These are phyloP conservation scores for Termitomyces sp. DNA, from an alignment of 768 basidiomycete genomes.

Conservation along the genomic window DNA sequence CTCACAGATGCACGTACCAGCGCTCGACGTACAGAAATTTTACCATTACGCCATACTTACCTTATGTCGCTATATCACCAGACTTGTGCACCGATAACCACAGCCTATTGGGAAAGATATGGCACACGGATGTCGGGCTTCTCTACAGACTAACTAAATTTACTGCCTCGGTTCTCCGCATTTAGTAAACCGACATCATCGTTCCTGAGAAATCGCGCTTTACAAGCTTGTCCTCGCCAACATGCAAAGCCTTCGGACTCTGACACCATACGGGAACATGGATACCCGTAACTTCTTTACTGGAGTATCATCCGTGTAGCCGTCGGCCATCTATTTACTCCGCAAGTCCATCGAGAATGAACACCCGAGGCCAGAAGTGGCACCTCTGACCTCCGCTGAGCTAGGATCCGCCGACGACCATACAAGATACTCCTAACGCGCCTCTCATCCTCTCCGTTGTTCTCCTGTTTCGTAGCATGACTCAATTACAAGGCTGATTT, in stretches of 20 bases:
- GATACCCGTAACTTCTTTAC: background rate
- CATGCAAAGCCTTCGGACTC: background rate
- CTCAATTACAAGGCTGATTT: background rate
- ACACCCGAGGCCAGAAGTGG: background rate
- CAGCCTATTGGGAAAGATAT: background rate
- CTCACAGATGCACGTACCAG: background rate
- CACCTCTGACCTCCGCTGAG: slow-evolving; percentile 6
- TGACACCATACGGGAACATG: background rate
- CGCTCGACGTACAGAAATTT: background rate
- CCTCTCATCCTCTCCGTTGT: background rate
- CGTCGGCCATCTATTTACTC: background rate
- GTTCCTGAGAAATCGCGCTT: background rate
- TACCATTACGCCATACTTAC: too few species aligned
- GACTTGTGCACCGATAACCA: too few species aligned
- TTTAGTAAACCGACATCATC: background rate
- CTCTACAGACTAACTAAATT: background rate
- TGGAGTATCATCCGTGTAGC: background rate
- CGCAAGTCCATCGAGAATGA: background rate
- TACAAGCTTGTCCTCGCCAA: background rate
- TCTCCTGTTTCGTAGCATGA: slow-evolving; percentile 4
- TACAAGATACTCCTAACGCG: background rate
- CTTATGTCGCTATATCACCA: background rate
- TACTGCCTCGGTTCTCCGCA: background rate
- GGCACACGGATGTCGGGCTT: background rate
- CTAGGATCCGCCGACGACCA: slow-evolving; percentile 1